phyloP scores from a whole-genome alignment of 75 land plant genomes.

The Pseudotsuga menziesii region DNA sequence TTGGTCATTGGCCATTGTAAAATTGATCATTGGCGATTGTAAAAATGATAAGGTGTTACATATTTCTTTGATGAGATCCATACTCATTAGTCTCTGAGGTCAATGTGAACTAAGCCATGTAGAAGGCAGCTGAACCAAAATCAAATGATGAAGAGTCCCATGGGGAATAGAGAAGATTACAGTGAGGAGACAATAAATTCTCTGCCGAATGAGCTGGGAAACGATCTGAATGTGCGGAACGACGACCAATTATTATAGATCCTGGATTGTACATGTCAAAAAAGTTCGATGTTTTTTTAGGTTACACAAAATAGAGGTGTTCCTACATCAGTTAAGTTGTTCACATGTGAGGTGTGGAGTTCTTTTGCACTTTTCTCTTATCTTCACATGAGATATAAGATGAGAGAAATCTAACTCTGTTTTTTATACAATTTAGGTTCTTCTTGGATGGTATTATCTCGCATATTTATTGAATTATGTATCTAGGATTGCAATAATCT shows the following conservation, averaged over 20 bases:
- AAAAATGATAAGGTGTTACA: no score
- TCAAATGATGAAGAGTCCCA: no score
- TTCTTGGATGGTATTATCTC: slow-evolving; percentile 70
- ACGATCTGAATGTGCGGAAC: no score
- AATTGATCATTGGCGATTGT: no score
- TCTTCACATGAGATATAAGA: background rate
- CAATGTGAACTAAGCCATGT: no score
- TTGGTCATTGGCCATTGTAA: no score
- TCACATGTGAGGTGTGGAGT: slow-evolving; percentile 48
- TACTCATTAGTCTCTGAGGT: no score
- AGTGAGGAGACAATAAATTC: no score
- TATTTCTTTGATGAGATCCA: no score
- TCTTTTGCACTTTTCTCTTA: background rate
- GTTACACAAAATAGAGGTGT: slow-evolving; percentile 70
- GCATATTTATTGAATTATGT: slow-evolving; percentile 63
- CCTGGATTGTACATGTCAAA: slow-evolving; percentile 82
- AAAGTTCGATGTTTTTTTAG: slow-evolving; percentile 82
- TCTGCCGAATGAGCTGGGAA: no score
- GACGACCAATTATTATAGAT: slow-evolving; percentile 82
- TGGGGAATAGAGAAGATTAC: no score
- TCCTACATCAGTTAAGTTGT: slow-evolving; percentile 79
- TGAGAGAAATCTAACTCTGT: background rate
- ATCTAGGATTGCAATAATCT: slow-evolving; percentile 86
- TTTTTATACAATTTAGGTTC: slow-evolving; percentile 41
- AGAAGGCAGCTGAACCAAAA: no score